A percentile compares a stretch with the other conserved stretches of the same genome.
Evolutionary conservation across 2,329 filamentous ascomycete species (phyloP).

Genomic region (Apiospora kogelbergensis): DNA sequence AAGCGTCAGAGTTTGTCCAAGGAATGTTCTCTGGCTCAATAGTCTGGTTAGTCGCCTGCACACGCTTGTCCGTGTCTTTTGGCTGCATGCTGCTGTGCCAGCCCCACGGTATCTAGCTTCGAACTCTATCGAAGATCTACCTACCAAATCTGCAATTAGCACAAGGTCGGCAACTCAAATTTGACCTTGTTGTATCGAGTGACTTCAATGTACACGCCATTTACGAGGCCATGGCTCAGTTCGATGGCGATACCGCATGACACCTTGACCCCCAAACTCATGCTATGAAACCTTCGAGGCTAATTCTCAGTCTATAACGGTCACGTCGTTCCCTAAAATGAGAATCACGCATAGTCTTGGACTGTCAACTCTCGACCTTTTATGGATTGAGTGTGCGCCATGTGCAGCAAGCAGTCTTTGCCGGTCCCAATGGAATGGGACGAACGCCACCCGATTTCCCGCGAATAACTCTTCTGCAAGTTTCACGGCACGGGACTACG

Average conservation of each 20-base stretch:
- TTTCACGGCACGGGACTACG: not conserved
- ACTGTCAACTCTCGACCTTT: not conserved
- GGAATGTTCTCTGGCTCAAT: not conserved
- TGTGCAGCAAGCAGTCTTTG: not conserved
- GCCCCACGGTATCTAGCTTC: constrained; percentile 6
- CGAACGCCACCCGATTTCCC: not conserved
- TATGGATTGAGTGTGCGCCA: not conserved
- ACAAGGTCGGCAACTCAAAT: not conserved
- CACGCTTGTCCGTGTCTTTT: not conserved
- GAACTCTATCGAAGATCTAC: constrained; percentile 3
- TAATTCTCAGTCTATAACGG: not conserved
- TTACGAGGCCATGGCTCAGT: not conserved
- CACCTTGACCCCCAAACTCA: not conserved
- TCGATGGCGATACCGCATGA: not conserved
- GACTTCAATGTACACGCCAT: not conserved
- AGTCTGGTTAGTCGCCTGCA: not conserved
- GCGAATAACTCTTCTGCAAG: not conserved
- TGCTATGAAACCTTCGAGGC: not conserved
- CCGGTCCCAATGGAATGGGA: not conserved
- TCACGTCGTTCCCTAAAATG: not conserved
- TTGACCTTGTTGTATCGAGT: not conserved
- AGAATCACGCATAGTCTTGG: not conserved
- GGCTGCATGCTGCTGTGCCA: constrained; percentile 1
- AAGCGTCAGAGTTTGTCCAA: not conserved
- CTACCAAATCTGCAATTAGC: not conserved